phyloP scores from a whole-genome alignment of 257 asterid species.

The Ehretia macrophylla region DNA sequence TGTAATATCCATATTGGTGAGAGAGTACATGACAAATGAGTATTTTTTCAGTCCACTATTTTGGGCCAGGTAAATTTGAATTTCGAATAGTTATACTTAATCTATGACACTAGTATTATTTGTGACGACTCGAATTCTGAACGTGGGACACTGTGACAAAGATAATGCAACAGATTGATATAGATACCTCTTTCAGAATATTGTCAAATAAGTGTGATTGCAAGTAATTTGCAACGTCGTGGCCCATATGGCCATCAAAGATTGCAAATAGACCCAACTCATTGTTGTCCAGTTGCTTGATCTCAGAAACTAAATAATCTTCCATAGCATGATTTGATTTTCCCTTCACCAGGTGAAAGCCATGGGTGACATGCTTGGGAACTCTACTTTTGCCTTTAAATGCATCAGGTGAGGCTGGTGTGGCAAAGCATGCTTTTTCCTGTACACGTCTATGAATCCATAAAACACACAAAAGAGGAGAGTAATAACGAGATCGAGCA shows the following conservation, averaged over 20 bases:
- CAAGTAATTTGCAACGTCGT: constrained; percentile 70
- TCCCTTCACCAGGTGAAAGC: constrained; percentile 67
- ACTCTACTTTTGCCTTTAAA: constrained; percentile 46
- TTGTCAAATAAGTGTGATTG: constrained; percentile 60
- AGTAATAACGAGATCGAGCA: too few relatives aligned
- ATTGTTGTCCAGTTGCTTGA: constrained; percentile 41
- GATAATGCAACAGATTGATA: too few relatives aligned
- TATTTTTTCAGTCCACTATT: too few relatives aligned
- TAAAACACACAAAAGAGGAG: too few relatives aligned
- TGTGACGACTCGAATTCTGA: too few relatives aligned
- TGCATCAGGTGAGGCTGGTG: constrained; percentile 59
- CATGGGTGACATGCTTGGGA: constrained; percentile 54
- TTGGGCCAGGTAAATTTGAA: too few relatives aligned
- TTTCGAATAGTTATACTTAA: too few relatives aligned
- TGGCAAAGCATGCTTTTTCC: constrained; percentile 75
- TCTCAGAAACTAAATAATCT: constrained; percentile 72
- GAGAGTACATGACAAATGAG: too few relatives aligned
- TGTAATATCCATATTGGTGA: too few relatives aligned
- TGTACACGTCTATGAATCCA: constrained; percentile 10
- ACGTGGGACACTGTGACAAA: too few relatives aligned
- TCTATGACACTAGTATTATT: too few relatives aligned
- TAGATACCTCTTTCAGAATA: constrained; percentile 64
- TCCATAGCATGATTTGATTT: constrained; percentile 83
- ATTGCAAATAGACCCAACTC: constrained; percentile 90
- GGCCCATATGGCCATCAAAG: constrained; percentile 94